Percentiles rank a stretch among this genome's conserved stretches.
Conservation (phyloP, 495 filamentous ascomycete species). For the Emericellopsis terricola region DNA sequence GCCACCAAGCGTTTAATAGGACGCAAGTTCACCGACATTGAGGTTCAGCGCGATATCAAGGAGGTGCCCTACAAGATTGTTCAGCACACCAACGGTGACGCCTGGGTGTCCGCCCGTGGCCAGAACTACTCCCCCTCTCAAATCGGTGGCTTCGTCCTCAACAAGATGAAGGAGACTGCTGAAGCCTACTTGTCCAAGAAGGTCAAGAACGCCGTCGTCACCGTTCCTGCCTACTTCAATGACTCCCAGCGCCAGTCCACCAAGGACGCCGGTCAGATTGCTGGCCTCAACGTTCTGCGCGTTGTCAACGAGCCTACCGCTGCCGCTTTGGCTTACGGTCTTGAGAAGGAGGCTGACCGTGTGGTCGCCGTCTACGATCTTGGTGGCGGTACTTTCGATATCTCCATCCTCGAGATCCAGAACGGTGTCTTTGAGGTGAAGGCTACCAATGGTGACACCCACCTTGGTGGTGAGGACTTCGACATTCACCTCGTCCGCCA, state of each 20-base stretch:
- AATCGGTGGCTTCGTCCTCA: slow-evolving; percentile 89
- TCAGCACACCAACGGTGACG: slow-evolving; percentile 93
- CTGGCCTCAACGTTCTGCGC: slow-evolving; percentile 88
- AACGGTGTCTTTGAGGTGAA: slow-evolving; percentile 97
- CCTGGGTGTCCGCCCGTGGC: slow-evolving; percentile 91
- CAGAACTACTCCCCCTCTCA: slow-evolving; percentile 97
- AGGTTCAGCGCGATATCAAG: slow-evolving; percentile 96
- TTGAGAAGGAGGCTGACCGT: slow-evolving; percentile 83
- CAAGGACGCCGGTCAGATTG: slow-evolving; percentile 93
- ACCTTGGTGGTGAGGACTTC: slow-evolving; percentile 96
- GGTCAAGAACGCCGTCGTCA: slow-evolving; percentile 89
- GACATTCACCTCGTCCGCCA: slow-evolving; percentile 92
- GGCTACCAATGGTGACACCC: slow-evolving; percentile 96
- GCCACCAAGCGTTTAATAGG: slow-evolving; percentile 99
- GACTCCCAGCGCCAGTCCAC: slow-evolving; percentile 95
- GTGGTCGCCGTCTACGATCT: slow-evolving; percentile 95
- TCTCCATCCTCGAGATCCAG: slow-evolving; percentile 93
- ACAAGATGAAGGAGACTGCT: slow-evolving; percentile 98
- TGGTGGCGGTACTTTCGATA: slow-evolving; percentile 97
- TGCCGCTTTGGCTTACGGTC: slow-evolving; percentile 84
- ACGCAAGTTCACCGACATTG: slow-evolving; percentile 88
- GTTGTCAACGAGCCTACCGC: slow-evolving; percentile 96
- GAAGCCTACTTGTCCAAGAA: slow-evolving; percentile 78
- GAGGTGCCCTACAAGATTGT: slow-evolving; percentile 99
- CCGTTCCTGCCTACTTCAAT: slow-evolving; percentile 95